These are phyloP conservation scores for Axilococcus clingmanii DNA, from an alignment of 139 green algal species.

Conservation along the genomic window DNA sequence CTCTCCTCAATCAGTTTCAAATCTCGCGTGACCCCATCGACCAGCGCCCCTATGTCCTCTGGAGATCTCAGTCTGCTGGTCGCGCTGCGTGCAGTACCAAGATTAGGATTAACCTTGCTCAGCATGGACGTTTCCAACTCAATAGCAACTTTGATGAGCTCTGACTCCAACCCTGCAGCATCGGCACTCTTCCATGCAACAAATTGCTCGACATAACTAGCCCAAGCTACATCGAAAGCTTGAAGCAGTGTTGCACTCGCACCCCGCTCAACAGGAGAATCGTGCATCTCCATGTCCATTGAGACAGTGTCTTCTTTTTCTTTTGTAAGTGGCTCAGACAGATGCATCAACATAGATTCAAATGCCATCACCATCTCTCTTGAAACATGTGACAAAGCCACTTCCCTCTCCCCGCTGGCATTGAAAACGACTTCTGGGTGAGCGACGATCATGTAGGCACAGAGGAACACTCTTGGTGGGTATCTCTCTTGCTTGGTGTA, in stretches of 20 bases:
- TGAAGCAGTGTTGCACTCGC: slow-evolving; percentile 19
- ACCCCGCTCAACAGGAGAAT: background rate
- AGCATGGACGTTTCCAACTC: slow-evolving; percentile 52
- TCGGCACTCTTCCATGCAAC: slow-evolving; percentile 83
- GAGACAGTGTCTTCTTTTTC: too few species aligned
- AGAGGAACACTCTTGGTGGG: slow-evolving; percentile 74
- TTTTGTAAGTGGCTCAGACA: background rate
- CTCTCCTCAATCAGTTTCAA: slow-evolving; percentile 59
- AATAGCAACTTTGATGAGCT: slow-evolving; percentile 52
- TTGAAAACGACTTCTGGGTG: slow-evolving; percentile 56
- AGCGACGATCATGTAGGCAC: slow-evolving; percentile 73
- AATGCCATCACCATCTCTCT: slow-evolving; percentile 48
- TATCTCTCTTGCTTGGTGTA: slow-evolving; percentile 51
- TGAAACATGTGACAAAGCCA: slow-evolving; percentile 32
- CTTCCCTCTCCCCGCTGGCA: slow-evolving; percentile 40
- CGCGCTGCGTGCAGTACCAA: background rate
- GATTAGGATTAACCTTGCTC: slow-evolving; percentile 17
- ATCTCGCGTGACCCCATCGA: slow-evolving; percentile 53
- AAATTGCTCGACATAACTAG: slow-evolving; percentile 87
- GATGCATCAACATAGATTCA: slow-evolving; percentile 47
- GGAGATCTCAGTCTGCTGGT: slow-evolving; percentile 4
- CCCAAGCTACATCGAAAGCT: slow-evolving; percentile 71
- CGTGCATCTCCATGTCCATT: too few species aligned
- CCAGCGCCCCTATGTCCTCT: slow-evolving; percentile 34
- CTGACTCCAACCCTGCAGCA: slow-evolving; percentile 56